A percentile compares a stretch with the other conserved stretches of the same genome.
Conservation (phyloP, 345 rosid species). For the Citrus hindsii region DNA sequence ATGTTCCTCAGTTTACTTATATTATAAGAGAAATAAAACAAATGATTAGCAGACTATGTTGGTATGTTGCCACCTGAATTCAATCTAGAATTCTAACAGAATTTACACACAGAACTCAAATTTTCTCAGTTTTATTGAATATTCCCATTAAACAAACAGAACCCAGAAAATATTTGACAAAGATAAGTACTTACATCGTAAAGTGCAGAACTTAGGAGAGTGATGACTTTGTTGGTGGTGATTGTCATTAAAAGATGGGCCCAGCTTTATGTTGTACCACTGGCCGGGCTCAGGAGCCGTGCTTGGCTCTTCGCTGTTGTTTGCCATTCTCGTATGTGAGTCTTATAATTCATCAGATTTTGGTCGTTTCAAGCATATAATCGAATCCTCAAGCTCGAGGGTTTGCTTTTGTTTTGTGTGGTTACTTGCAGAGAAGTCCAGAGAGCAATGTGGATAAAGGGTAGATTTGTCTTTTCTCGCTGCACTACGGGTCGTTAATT, state of each 20-base stretch:
- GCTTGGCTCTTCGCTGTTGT: conserved; percentile 51
- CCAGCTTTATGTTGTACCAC: conserved; percentile 67
- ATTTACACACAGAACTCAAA: not conserved
- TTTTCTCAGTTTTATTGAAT: not conserved
- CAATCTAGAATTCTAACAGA: not conserved
- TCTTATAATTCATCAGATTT: not conserved
- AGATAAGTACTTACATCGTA: conserved; percentile 47
- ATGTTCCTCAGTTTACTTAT: not conserved
- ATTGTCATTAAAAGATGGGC: conserved; percentile 55
- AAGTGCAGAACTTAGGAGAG: conserved; percentile 59
- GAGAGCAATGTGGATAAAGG: conserved; percentile 4
- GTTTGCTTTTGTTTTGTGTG: conserved; percentile 1
- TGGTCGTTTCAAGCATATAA: conserved; percentile 4
- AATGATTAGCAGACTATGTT: not conserved
- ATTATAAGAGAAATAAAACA: not conserved
- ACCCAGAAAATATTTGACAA: conserved; percentile 1
- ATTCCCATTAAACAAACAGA: conserved; percentile 1
- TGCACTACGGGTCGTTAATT: not conserved
- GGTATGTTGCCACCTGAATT: not conserved
- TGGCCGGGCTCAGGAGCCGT: conserved; percentile 57
- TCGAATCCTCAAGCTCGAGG: conserved; percentile 12
- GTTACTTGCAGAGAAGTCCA: not conserved
- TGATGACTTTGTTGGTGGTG: conserved; percentile 19
- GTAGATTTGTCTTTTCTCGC: conserved; percentile 4
- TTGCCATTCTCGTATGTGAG: conserved; percentile 11